Evolutionary conservation across 2,329 filamentous ascomycete genomes (phyloP), one percentile per base, ranked within the genome.

Genomic region (Penicillium sp.): DNA sequence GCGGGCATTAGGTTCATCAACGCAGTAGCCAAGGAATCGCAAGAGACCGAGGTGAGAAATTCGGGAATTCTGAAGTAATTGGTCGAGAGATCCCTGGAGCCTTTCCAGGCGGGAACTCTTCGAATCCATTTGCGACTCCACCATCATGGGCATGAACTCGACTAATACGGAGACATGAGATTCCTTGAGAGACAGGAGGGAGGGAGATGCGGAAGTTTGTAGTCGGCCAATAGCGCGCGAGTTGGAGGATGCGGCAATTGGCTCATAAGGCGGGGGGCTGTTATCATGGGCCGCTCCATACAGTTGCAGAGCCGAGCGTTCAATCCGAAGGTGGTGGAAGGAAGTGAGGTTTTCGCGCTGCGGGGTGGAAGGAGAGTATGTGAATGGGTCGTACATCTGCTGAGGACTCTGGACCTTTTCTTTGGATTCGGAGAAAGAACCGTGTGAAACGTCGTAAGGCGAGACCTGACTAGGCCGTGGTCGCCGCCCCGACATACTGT

Each of bases 1-100:
- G 1, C 78, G 76, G 31, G 77, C 73, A 39, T 70, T 70, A 2
- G 71, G 68, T 54, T 79, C 76, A 58, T 82, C 79, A 43, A 80
- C 53, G 40, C 62, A 79, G 54, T 79, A 81, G 2, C 71, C 71
- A 7, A 74, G 47, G 35, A 74, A 70, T 36, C 63, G 65, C 47
- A 74, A 51, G 16, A 70, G 50, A 10, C 64, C 67, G 21, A 69
- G 55, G 35, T 69, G 68, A 7, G 64, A 67, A 11, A 70, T 63
- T 23, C 64, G 55, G 7, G 66, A 57, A 47, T 69, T 70, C 26
- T 69, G 65, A 8, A 69, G 52, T 11, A 71, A 51, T 21, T 67
- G 64, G 21, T 69, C 63, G 3, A 71, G 54, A 4, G 63, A 63
- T 36, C 63, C 47, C 40, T 65, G 61, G 9, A 70, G 53, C 18